These are phyloP conservation scores for Hordeum marinum DNA, from an alignment of 176 grass and related monocot species.

Conservation along the genomic window DNA sequence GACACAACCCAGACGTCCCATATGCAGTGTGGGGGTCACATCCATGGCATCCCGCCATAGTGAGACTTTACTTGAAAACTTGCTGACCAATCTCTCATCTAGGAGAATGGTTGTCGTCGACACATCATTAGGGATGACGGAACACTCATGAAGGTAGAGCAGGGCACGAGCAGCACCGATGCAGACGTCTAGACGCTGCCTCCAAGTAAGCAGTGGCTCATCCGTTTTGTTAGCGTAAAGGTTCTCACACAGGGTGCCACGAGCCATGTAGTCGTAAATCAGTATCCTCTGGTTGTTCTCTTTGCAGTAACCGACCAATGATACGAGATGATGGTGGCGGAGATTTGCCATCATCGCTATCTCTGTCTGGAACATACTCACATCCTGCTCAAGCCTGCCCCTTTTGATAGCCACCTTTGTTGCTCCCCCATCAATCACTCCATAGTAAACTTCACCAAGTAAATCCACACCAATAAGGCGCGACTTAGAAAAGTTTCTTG, in stretches of 20 bases:
- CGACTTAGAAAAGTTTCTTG: neutral
- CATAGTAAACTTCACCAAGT: neutral
- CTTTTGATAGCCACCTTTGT: neutral
- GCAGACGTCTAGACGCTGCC: neutral
- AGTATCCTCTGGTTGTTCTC: neutral
- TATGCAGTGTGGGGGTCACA: neutral
- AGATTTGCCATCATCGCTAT: neutral
- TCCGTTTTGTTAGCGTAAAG: neutral
- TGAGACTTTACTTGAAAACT: neutral
- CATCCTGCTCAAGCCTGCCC: neutral
- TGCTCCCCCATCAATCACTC: neutral
- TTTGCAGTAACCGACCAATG: neutral
- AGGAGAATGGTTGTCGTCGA: neutral
- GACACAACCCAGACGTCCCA: neutral
- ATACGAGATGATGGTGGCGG: neutral
- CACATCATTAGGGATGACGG: neutral
- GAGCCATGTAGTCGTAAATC: neutral
- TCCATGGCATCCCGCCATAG: fast-evolving
- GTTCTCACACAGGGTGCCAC: neutral
- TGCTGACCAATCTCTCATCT: neutral
- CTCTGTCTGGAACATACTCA: neutral
- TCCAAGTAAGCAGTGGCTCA: neutral
- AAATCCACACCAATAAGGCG: neutral
- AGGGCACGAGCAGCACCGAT: neutral
- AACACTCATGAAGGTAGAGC: neutral